Conservation (phyloP, 768 basidiomycete species). For the Podaxis sp. region DNA sequence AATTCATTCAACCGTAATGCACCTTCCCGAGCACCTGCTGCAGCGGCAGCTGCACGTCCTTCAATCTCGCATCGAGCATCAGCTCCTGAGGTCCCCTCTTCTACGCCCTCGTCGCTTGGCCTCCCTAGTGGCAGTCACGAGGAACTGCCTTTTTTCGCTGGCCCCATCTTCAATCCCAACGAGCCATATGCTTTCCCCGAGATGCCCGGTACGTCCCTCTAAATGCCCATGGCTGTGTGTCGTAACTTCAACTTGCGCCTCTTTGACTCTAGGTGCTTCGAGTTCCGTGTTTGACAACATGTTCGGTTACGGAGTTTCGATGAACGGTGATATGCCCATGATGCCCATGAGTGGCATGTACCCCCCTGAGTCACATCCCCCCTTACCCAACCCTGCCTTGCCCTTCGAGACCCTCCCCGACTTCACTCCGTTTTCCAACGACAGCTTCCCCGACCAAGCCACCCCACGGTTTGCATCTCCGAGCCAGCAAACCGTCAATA, state of each 20-base stretch:
- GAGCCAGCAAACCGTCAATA: constrained; percentile 39
- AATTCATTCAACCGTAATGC: constrained; percentile 31
- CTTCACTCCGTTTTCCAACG: constrained; percentile 3
- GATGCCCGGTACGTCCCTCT: constrained; percentile 37
- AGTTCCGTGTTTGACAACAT: constrained; percentile 30
- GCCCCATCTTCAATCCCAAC: constrained; percentile 20
- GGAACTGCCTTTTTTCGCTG: constrained; percentile 19
- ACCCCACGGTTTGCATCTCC: neutral
- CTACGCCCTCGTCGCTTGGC: constrained; percentile 13
- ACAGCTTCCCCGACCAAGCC: neutral
- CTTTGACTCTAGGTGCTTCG: constrained; percentile 27
- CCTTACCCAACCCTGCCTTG: neutral
- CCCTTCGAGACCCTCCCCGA: neutral
- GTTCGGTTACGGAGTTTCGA: neutral
- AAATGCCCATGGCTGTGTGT: neutral
- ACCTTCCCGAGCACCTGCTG: constrained; percentile 26
- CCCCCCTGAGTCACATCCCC: neutral
- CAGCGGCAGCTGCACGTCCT: constrained; percentile 22
- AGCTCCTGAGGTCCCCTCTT: constrained; percentile 19
- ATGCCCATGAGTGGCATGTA: neutral
- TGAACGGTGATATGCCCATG: neutral
- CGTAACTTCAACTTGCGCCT: constrained; percentile 13
- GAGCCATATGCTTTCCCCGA: constrained; percentile 29
- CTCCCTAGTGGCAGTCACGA: constrained; percentile 16
- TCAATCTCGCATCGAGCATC: constrained; percentile 19